Conservation (phyloP, 805 yeast genomes). For the Ogataea nitratoaversa region DNA sequence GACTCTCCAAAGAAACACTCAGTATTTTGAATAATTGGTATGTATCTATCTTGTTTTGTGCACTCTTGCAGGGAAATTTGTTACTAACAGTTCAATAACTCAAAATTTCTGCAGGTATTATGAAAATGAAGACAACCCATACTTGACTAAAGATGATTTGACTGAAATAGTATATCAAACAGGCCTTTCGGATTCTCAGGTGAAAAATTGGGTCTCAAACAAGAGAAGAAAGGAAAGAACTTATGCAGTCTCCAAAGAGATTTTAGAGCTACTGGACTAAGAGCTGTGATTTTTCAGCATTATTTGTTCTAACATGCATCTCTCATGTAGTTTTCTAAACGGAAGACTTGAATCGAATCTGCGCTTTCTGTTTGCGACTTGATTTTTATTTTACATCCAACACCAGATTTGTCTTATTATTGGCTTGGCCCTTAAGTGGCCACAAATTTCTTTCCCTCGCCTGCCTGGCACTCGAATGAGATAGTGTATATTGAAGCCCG, state of each 20-base stretch:
- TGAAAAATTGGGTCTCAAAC: constrained; percentile 19
- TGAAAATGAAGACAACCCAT: constrained; percentile 17
- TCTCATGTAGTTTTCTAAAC: no score
- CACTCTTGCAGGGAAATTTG: background rate
- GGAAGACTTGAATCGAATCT: no score
- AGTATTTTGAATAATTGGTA: constrained; percentile 8
- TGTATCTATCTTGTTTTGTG: background rate
- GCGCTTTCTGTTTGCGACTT: no score
- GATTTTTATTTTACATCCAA: no score
- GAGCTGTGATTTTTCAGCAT: no score
- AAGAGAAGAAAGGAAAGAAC: constrained; percentile 12
- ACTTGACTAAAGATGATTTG: constrained; percentile 12
- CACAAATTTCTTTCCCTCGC: no score
- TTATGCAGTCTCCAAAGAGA: constrained; percentile 7
- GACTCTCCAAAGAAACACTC: constrained; percentile 4
- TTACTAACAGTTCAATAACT: background rate
- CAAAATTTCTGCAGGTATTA: constrained; percentile 10
- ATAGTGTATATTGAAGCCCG: no score
- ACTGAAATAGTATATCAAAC: constrained; percentile 9
- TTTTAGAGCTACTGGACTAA: constrained; percentile 2
- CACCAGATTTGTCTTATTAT: no score
- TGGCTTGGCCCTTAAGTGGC: no score
- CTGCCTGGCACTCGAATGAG: no score
- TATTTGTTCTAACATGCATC: no score
- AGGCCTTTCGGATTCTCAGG: constrained; percentile 13